Percentiles rank a stretch among this genome's conserved stretches.
phyloP scores from a whole-genome alignment of 1,284 basidiomycete genomes.

The Rhodotorula sp. region DNA sequence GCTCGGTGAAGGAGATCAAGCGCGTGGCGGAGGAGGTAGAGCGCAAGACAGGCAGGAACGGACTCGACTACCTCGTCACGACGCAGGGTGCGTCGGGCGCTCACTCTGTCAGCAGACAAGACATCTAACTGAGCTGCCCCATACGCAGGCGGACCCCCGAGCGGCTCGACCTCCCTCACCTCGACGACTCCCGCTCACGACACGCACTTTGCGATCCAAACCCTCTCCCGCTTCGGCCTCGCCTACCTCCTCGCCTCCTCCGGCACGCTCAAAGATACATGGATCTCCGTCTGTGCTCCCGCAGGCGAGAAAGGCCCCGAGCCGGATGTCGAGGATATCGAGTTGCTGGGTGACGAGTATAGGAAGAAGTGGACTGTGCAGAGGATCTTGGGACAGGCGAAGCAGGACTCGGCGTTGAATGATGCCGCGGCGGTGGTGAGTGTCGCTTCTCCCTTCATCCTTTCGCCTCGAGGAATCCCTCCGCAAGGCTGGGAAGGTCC shows the following conservation, averaged over 20 bases:
- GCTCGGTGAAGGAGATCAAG: conserved; percentile 42
- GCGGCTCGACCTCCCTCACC: conserved; percentile 12
- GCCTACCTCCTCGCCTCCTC: conserved; percentile 46
- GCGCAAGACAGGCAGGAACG: conserved; percentile 35
- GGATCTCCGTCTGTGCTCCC: conserved; percentile 47
- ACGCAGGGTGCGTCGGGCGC: conserved; percentile 42
- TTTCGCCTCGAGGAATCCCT: neutral
- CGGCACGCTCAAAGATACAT: conserved; percentile 45
- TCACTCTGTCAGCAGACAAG: neutral
- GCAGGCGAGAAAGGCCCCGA: conserved; percentile 31
- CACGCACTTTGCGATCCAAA: conserved; percentile 48
- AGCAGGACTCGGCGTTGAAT: conserved; percentile 25
- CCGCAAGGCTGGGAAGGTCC: no score
- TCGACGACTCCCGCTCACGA: neutral
- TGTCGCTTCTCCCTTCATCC: neutral
- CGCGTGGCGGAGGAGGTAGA: conserved; percentile 41
- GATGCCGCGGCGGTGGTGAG: conserved; percentile 32
- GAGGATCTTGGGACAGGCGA: conserved; percentile 19
- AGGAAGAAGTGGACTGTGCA: conserved; percentile 10
- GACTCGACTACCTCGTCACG: conserved; percentile 49
- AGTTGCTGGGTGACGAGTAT: conserved; percentile 15
- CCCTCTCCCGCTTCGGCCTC: conserved; percentile 48
- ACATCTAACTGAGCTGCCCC: neutral
- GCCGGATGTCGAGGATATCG: conserved; percentile 28
- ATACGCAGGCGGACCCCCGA: conserved; percentile 25